Conservation (phyloP, 495 filamentous ascomycete genomes). For the Glonium stellatum region DNA sequence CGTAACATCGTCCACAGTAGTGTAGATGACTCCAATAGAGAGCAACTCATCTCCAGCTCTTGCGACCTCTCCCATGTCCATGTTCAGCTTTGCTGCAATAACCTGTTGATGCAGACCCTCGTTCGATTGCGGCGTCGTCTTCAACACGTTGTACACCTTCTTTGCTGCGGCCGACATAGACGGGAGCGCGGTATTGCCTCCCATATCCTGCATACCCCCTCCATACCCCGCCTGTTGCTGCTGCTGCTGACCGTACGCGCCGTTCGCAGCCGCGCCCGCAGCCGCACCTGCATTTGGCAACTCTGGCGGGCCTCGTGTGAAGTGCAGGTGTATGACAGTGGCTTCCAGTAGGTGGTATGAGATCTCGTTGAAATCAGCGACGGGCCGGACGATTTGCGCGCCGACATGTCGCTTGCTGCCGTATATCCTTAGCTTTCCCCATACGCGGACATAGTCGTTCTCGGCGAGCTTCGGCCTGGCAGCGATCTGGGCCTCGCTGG, state of each 20-base stretch:
- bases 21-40: conserved; percentile 67
- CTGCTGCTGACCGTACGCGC: conserved; percentile 28
- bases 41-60: conserved; percentile 74
- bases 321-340: conserved; percentile 75
- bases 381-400: conserved; percentile 69
- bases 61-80: conserved; percentile 61
- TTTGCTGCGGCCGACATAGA: conserved; percentile 47
- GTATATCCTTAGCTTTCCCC: conserved; percentile 70
- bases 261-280: conserved; percentile 12
- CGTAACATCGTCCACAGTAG: conserved; percentile 74
- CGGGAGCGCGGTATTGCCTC: conserved; percentile 38
- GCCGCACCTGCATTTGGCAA: conserved; percentile 29
- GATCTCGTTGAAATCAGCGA: conserved; percentile 85
- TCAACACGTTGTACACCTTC: conserved; percentile 62
- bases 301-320: conserved; percentile 64
- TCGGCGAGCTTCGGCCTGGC: conserved; percentile 48
- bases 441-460: conserved; percentile 75
- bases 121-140: conserved; percentile 56
- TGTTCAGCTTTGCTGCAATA: conserved; percentile 55
- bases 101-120: conserved; percentile 74
- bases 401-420: conserved; percentile 71
- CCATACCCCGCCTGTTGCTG: conserved; percentile 36
- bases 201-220: neutral
- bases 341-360: conserved; percentile 85
- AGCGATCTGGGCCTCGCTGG: conserved; percentile 24